These are phyloP conservation scores for Penicillium angulare DNA, from an alignment of 495 filamentous ascomycete genomes.

Conservation along the genomic window DNA sequence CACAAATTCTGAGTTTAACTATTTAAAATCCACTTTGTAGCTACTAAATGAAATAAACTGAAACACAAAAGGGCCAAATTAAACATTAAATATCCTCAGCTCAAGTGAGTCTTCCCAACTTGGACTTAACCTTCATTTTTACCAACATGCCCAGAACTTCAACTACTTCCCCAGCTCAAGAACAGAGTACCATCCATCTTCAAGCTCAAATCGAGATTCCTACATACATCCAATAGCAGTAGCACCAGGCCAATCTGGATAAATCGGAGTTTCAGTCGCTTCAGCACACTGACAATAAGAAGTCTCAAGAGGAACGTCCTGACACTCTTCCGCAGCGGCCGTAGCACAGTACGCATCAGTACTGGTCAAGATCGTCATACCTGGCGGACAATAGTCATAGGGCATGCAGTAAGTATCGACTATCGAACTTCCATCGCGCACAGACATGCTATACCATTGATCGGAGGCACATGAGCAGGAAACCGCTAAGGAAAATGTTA, in stretches of 20 bases:
- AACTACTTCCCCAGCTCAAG: no score
- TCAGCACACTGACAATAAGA: conserved; percentile 15
- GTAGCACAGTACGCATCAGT: conserved; percentile 18
- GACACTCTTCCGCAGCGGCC: conserved; percentile 9
- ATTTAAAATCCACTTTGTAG: no score
- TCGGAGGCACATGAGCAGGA: conserved; percentile 21
- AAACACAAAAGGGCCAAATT: no score
- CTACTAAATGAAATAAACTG: no score
- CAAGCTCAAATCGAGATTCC: no score
- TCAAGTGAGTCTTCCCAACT: no score
- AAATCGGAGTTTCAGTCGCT: conserved; percentile 13
- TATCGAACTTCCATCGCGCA: conserved; percentile 1
- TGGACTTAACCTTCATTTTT: no score
- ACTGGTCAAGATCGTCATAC: conserved; percentile 18
- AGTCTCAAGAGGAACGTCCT: conserved; percentile 2
- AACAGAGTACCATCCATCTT: no score
- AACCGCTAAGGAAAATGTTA: conserved; percentile 8
- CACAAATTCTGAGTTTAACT: no score
- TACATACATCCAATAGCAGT: conserved; percentile 19
- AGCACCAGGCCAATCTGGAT: conserved; percentile 15
- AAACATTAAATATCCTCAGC: no score
- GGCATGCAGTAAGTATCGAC: conserved; percentile 31
- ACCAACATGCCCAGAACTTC: no score
- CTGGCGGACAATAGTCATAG: conserved; percentile 16
- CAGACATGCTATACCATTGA: conserved; percentile 26